A percentile compares a stretch with the other conserved stretches of the same genome.
phyloP scores from a whole-genome alignment of 2,329 filamentous ascomycete species.

The Parasarocladium wereldwijsianum region DNA sequence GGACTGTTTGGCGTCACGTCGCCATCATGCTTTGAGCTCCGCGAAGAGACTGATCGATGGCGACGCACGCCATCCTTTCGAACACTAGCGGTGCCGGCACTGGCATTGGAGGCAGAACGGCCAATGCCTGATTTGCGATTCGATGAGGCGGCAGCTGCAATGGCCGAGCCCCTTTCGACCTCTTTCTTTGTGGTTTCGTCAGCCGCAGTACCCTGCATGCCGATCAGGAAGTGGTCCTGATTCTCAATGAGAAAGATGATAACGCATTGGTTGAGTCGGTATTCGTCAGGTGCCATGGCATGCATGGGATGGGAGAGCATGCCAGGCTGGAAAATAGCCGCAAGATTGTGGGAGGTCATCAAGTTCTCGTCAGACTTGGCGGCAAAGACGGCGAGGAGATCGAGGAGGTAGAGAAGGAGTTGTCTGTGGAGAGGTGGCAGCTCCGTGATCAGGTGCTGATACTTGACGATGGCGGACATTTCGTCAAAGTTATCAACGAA shows the following conservation, averaged over 20 bases:
- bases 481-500: conserved; percentile 50
- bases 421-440: conserved; percentile 87
- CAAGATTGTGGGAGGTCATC: conserved; percentile 89
- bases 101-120: conserved; percentile 75
- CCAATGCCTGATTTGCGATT: conserved; percentile 33
- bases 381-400: conserved; percentile 89
- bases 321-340: conserved; percentile 94
- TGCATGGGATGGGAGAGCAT: conserved; percentile 88
- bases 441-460: conserved; percentile 84
- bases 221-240: conserved; percentile 94
- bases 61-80: conserved; percentile 69
- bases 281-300: conserved; percentile 90
- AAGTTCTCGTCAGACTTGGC: conserved; percentile 94
- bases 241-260: conserved; percentile 97
- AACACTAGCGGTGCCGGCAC: conserved; percentile 75
- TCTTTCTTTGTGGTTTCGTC: conserved; percentile 60
- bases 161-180: conserved; percentile 54
- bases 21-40: conserved; percentile 63
- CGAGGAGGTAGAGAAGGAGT: conserved; percentile 85
- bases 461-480: conserved; percentile 60
- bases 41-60: conserved; percentile 88
- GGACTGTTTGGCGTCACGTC: conserved; percentile 56
- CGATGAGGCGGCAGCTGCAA: conserved; percentile 25
- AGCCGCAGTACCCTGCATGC: conserved; percentile 98
- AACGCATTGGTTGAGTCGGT: conserved; percentile 89